phyloP scores from a whole-genome alignment of 352 stramenopile genomes.

The Phytophthora meadii region DNA sequence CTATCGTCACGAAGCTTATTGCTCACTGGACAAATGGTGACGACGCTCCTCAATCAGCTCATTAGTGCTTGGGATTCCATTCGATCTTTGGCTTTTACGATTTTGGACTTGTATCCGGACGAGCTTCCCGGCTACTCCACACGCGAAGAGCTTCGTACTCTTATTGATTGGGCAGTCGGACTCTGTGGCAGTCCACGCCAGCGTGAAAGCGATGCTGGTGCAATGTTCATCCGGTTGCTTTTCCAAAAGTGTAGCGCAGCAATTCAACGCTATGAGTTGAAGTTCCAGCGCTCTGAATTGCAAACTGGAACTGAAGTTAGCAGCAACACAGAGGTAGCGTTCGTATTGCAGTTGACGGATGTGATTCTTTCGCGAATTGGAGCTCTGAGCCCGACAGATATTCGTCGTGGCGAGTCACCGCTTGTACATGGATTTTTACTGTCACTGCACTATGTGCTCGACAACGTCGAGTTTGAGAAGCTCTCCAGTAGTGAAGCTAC shows the following conservation, averaged over 20 bases:
- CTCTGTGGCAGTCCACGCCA: conserved; percentile 79
- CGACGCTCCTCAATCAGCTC: conserved; percentile 77
- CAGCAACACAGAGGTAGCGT: conserved; percentile 43
- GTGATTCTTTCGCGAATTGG: conserved; percentile 55
- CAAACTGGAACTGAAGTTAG: conserved; percentile 8
- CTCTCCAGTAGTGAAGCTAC: conserved; percentile 26
- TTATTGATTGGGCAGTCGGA: conserved; percentile 76
- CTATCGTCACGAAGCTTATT: conserved; percentile 37
- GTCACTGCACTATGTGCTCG: conserved; percentile 81
- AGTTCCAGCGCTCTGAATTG: conserved; percentile 30
- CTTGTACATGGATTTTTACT: conserved; percentile 81
- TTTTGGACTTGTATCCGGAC: conserved; percentile 74
- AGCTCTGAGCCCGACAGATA: conserved; percentile 36
- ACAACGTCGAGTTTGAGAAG: conserved; percentile 56
- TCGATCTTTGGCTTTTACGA: conserved; percentile 67
- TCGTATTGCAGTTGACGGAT: conserved; percentile 65
- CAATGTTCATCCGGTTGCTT: conserved; percentile 84
- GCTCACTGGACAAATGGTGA: conserved; percentile 69
- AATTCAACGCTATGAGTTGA: conserved; percentile 51
- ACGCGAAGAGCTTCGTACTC: conserved; percentile 39
- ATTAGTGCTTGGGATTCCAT: conserved; percentile 85
- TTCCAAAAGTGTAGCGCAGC: conserved; percentile 64
- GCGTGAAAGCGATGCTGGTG: conserved; percentile 87
- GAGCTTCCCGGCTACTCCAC: conserved; percentile 69
- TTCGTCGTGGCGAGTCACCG: conserved; percentile 57